phyloP scores from a whole-genome alignment of 306 rosid genomes.

The Astragalus membranaceus region DNA sequence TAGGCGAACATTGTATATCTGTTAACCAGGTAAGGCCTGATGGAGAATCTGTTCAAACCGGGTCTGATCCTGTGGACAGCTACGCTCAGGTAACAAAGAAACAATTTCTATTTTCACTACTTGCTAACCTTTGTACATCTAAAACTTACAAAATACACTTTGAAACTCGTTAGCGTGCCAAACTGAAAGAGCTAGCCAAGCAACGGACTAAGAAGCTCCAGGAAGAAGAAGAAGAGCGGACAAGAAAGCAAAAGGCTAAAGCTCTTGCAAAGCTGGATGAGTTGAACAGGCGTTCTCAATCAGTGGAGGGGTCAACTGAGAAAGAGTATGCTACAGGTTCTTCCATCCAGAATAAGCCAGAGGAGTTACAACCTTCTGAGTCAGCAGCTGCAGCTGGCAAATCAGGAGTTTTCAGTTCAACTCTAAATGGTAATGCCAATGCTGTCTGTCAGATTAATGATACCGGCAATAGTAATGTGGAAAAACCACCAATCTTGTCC shows the following conservation, averaged over 20 bases:
- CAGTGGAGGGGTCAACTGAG: slow-evolving; percentile 38
- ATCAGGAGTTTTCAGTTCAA: slow-evolving; percentile 24
- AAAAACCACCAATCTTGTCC: slow-evolving; percentile 28
- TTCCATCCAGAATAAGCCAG: slow-evolving; percentile 42
- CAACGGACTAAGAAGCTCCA: slow-evolving; percentile 72
- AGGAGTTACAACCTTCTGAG: slow-evolving; percentile 39
- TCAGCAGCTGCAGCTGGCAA: slow-evolving; percentile 21
- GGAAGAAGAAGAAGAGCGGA: slow-evolving; percentile 88
- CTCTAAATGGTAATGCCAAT: slow-evolving; percentile 24
- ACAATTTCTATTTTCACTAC: slow-evolving; percentile 7
- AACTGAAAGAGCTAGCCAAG: slow-evolving; percentile 65
- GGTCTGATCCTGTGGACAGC: slow-evolving; percentile 40
- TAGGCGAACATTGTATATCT: slow-evolving; percentile 44
- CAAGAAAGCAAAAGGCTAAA: slow-evolving; percentile 66
- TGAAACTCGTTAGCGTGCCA: slow-evolving; percentile 49
- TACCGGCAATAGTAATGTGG: slow-evolving; percentile 23
- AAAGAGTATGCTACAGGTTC: slow-evolving; percentile 36
- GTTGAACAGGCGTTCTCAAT: slow-evolving; percentile 51
- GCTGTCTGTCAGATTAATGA: slow-evolving; percentile 30
- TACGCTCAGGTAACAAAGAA: slow-evolving; percentile 63
- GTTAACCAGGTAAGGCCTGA: slow-evolving; percentile 37
- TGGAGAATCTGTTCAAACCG: slow-evolving; percentile 41
- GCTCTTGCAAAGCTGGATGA: slow-evolving; percentile 82
- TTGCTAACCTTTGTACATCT: slow-evolving; percentile 11
- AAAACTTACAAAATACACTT: slow-evolving; percentile 15